Base-by-base conservation (phyloP, 352 stramenopile species). In the Phytopythium litorale region DNA sequence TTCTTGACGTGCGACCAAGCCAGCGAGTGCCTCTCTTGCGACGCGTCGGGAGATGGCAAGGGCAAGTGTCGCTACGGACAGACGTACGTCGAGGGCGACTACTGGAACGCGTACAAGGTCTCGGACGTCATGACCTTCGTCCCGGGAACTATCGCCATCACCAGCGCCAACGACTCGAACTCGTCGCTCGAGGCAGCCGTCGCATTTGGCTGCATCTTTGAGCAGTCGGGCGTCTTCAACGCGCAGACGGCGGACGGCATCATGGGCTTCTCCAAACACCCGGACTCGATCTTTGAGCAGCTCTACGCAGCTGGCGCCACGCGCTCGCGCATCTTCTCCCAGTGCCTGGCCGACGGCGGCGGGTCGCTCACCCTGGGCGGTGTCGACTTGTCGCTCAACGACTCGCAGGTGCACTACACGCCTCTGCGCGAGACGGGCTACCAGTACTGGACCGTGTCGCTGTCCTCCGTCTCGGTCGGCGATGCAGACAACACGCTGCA, bases 231-330 rank as follows among this genome's bases (percentile, higher is more conserved):
- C 15, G 78, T 98, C 30, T 98, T 99, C 65, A 86, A 88, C 3
- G 80, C 85, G 19, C 92, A 98, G 71, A 70, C 94, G 9, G 97
- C 95, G 25, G 93, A 99, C 73, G 97, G 97, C 12, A 99, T 99
- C 66, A 98, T 99, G 93, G 97, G 91, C 49, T 97, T 99, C 77
- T 98, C 84, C 2, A 74, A 71, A 23, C 81, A 97, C 57, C 72
- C 84, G n/a, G 77, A 96, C 60, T 95, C 94, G 40, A 83, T 98
- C 33, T 85, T 89, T 59, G 87, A 94, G 60, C 95, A 99, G 79
- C 92, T 98, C 62, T 91, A 92, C 64, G 62, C 78, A 6, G 60
- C 87, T 18, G 74, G 87, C 1, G 87, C 89, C 18, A 98, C 97
- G 6, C 76, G 75, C 18, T 78, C 84, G 28, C 81, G 94, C 21